phyloP scores from a whole-genome alignment of 148 eudicot species.

The Arbutus unedo region DNA sequence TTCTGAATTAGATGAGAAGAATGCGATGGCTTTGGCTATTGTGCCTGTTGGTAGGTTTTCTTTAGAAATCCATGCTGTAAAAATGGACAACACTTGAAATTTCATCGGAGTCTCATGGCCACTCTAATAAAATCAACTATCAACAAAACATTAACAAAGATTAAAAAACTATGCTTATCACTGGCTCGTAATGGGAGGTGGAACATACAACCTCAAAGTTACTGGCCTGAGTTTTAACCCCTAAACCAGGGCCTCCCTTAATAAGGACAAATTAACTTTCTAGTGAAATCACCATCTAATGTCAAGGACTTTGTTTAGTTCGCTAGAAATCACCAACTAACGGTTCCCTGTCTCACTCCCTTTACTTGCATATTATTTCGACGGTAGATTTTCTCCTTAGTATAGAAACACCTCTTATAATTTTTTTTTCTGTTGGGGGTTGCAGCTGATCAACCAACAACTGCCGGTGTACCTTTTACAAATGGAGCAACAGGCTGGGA shows the following conservation, averaged over 20 bases:
- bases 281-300: not conserved
- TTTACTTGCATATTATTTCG: not conserved
- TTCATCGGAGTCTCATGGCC: not conserved
- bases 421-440: conserved; percentile 10
- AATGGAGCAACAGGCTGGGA: conserved; percentile 93
- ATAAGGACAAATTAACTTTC: not conserved
- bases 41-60: conserved; percentile 71
- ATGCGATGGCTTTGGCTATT: conserved; percentile 81
- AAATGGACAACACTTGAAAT: not conserved
- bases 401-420: not conserved
- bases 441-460: conserved; percentile 48
- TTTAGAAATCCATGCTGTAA: not conserved
- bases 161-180: not conserved
- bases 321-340: not conserved
- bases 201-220: not conserved
- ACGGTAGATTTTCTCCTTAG: not conserved
- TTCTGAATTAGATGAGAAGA: conserved; percentile 74
- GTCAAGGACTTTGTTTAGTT: not conserved
- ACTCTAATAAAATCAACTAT: not conserved
- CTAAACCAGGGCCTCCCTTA: not conserved
- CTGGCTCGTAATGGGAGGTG: not conserved
- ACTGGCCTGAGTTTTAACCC: not conserved
- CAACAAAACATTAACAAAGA: not conserved
- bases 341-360: not conserved
- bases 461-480: conserved; percentile 40